Evolutionary conservation across 495 filamentous ascomycete species (phyloP).

Genomic region (Tuber aestivum): DNA sequence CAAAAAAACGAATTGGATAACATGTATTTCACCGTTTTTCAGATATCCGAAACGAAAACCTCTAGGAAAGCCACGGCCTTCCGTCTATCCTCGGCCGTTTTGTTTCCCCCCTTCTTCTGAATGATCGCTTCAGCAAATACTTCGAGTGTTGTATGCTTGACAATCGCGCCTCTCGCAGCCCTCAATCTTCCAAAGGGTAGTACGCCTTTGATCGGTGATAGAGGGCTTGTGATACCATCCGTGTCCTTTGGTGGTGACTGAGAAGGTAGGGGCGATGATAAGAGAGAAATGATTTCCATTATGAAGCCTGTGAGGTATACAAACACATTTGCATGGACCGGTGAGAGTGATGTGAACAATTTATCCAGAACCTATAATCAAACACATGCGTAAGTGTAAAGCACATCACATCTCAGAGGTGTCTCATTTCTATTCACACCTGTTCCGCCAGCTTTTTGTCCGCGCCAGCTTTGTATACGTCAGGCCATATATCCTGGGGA

Average conservation of each 20-base stretch:
- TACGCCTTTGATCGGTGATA: constrained; percentile 29
- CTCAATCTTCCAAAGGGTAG: constrained; percentile 44
- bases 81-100: constrained; percentile 46
- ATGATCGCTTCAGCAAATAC: constrained; percentile 50
- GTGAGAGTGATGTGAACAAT: constrained; percentile 30
- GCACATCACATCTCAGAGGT: background rate
- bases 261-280: constrained; percentile 21
- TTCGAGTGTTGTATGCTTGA: constrained; percentile 48
- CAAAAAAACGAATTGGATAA: background rate
- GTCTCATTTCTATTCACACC: constrained; percentile 18
- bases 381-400: constrained; percentile 7
- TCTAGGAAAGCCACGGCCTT: constrained; percentile 49
- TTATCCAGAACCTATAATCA: constrained; percentile 37
- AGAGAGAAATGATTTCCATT: constrained; percentile 30
- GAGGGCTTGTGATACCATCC: constrained; percentile 20
- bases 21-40: constrained; percentile 2
- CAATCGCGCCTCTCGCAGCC: constrained; percentile 45
- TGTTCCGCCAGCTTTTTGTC: constrained; percentile 35
- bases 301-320: constrained; percentile 40
- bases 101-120: constrained; percentile 40
- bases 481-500: constrained; percentile 32
- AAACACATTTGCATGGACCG: constrained; percentile 41
- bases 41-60: constrained; percentile 39
- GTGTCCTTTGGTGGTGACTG: constrained; percentile 14
- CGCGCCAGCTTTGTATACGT: constrained; percentile 38